These are phyloP conservation scores for Sphagnurus paluster DNA, from an alignment of 1,284 basidiomycete genomes.

Conservation along the genomic window DNA sequence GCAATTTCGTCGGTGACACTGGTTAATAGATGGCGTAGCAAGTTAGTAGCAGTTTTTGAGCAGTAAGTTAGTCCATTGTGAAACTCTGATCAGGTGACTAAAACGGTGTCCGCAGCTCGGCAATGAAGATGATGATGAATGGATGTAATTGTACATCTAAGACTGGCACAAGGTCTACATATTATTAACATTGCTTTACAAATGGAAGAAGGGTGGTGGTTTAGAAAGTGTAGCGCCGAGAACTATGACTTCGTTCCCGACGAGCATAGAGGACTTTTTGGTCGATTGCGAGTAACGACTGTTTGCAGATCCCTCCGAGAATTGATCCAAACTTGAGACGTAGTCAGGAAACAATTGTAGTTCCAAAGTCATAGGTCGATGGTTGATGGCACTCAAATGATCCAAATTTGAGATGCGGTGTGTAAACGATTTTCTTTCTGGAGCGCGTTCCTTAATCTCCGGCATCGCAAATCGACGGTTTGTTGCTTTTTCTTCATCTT, in stretches of 20 bases:
- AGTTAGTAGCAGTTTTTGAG: too few species aligned
- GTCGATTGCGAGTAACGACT: slow-evolving; percentile 2
- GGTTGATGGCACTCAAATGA: too few species aligned
- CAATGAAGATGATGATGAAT: too few species aligned
- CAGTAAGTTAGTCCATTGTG: too few species aligned
- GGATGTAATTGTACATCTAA: too few species aligned
- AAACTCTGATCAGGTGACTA: too few species aligned
- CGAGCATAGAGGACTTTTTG: not conserved
- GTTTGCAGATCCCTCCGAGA: slow-evolving; percentile 2
- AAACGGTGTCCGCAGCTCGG: too few species aligned
- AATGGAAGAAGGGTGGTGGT: slow-evolving; percentile 25
- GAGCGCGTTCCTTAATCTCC: not conserved
- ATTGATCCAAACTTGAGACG: not conserved
- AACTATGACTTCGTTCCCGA: slow-evolving; percentile 4
- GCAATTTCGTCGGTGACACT: too few species aligned
- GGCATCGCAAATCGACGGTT: not conserved
- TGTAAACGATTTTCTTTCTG: not conserved
- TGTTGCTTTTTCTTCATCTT: slow-evolving; percentile 17
- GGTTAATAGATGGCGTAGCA: too few species aligned
- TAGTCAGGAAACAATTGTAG: too few species aligned
- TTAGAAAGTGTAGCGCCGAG: slow-evolving; percentile 21
- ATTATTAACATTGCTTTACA: slow-evolving; percentile 9
- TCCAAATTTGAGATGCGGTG: not conserved
- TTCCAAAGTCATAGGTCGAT: too few species aligned
- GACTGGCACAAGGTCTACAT: too few species aligned